Base-by-base conservation (phyloP, 31 red algal species). In the Endocladia muricata region DNA sequence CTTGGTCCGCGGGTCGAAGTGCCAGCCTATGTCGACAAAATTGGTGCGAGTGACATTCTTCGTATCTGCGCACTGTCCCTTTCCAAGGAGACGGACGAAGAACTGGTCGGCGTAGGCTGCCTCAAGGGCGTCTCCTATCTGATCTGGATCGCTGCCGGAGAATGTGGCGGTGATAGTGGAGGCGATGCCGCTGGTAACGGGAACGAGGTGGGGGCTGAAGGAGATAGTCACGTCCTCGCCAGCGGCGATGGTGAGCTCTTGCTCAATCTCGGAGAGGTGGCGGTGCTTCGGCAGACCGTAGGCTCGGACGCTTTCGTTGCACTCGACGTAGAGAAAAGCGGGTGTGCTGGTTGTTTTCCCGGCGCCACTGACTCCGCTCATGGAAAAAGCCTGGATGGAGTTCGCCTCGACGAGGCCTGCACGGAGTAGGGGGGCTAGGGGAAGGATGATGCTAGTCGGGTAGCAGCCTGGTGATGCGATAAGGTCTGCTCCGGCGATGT, bases 391-490 rank as follows among this genome's bases (percentile, higher is more conserved):
- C 26, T 95, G 83, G 32, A 98, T 92, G 66, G 94, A 91, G n/a
- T 56, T 66, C 2, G 88, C 75, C 41, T 48, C 41, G 33, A 98
- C 93, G 21, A 95, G 68, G 29, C 72, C 36, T n/a, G 47, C 41
- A 38, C 49, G 33, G 47, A 98, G 40, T 29, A 98, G 63, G 4
- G 96, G 96, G 8, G 92, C 60, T 28, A 98, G 84, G 17, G 92
- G 79, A 52, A 95, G 61, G 77, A 93, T 88, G 21, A 88, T 92
- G 31, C 88, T 76, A 48, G 96, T 98, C 15, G 96, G 92, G 76
- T 95, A 98, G 47, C 96, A 98, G 19, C 96, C 96, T 19, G 96
- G 96, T 73, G 92, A 93, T 41, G 96, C 96, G 28, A 98, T 92
- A 9, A 98, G 64, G 52, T 92, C 70, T 13, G 96, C 96, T 48